Conservation (phyloP, 1,139 yeast genomes). For the Geotrichum candidum region DNA sequence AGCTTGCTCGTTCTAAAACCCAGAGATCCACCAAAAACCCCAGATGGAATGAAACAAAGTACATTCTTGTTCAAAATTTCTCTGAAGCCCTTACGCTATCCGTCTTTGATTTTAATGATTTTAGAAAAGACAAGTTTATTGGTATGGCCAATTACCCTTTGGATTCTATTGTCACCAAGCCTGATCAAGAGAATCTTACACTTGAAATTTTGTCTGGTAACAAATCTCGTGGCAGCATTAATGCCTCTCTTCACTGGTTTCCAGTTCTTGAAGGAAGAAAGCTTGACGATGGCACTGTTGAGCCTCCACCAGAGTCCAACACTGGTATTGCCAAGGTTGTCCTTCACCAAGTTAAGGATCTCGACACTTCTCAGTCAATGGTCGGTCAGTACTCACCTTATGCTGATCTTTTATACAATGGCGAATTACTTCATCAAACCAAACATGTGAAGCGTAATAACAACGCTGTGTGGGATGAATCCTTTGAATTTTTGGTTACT, state of each 20-base stretch:
- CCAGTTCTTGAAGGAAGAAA: constrained; percentile 73
- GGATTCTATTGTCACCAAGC: constrained; percentile 52
- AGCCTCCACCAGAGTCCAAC: constrained; percentile 86
- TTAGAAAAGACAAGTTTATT: constrained; percentile 70
- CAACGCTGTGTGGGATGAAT: constrained; percentile 61
- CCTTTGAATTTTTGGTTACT: constrained; percentile 64
- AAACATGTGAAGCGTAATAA: constrained; percentile 54
- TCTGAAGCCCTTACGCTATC: constrained; percentile 74
- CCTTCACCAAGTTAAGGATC: constrained; percentile 63
- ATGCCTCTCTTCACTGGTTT: constrained; percentile 65
- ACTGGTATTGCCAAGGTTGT: constrained; percentile 80
- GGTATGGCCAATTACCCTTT: constrained; percentile 76
- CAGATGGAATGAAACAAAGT: constrained; percentile 74
- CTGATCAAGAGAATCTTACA: constrained; percentile 47
- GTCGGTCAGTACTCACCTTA: constrained; percentile 65
- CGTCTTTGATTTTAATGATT: constrained; percentile 67
- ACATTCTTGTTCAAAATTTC: constrained; percentile 63
- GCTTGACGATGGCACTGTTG: constrained; percentile 77
- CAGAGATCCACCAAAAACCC: constrained; percentile 65
- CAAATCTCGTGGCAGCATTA: constrained; percentile 69
- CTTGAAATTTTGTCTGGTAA: constrained; percentile 66
- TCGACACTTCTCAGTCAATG: constrained; percentile 58
- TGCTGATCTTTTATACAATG: constrained; percentile 64
- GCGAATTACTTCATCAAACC: constrained; percentile 54
- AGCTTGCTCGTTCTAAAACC: constrained; percentile 60